Evolutionary conservation across 139 green algal genomes (phyloP).

Genomic region (Parachlorella kessleri): DNA sequence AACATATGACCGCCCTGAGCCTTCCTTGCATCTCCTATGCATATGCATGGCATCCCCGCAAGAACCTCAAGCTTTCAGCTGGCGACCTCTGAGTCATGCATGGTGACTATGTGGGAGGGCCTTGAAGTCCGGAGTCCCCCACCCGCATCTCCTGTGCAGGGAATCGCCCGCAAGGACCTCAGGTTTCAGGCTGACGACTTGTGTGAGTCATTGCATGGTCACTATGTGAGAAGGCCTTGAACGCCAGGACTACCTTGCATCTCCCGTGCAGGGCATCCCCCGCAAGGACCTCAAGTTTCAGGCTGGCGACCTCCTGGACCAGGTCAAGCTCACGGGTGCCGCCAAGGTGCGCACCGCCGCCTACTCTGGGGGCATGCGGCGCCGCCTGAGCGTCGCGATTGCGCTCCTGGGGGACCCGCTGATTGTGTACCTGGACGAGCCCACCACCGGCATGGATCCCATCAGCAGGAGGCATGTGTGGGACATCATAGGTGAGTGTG

Average conservation of each 20-base stretch:
- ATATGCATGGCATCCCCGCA: no score
- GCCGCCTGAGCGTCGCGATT: slow-evolving; percentile 85
- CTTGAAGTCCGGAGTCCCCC: no score
- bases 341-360: slow-evolving; percentile 15
- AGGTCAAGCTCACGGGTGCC: slow-evolving; percentile 63
- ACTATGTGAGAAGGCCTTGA: no score
- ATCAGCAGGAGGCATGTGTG: slow-evolving; percentile 90
- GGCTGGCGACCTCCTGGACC: slow-evolving; percentile 25
- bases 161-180: no score
- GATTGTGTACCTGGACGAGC: slow-evolving; percentile 95
- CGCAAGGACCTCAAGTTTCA: not conserved
- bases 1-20: no score
- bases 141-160: no score
- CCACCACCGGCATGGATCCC: slow-evolving; percentile 93
- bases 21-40: no score
- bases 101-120: no score
- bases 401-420: slow-evolving; percentile 90
- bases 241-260: not conserved
- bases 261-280: not conserved
- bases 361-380: slow-evolving; percentile 88
- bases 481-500: slow-evolving; percentile 81
- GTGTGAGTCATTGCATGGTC: no score
- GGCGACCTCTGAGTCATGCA: no score
- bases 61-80: no score
- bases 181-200: no score